Base-by-base conservation (phyloP, 176 grass and related monocot species). In the Phragmites australis region DNA sequence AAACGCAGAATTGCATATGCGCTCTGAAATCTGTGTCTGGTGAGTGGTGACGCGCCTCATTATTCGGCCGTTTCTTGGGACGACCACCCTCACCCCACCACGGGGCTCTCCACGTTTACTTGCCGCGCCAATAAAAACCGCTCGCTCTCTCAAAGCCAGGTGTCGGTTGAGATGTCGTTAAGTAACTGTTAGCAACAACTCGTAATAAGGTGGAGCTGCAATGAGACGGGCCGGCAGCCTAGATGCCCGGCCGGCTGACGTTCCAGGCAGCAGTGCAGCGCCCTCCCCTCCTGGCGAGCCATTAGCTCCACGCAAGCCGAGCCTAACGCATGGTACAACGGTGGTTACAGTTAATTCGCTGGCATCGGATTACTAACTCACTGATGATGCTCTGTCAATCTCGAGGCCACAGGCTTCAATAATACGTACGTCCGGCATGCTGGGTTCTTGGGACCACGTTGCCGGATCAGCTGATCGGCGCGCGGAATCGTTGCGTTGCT, bases 11-110 rank as follows among this genome's bases (percentile, higher is more conserved):
- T 5, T 79, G 81, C 87, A 84, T 89, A 89, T 85, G 87, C 87
- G 81, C 87, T 85, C 87, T 81, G 87, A 25, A 54, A 89, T 85
- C 82, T 89, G 43, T 80, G 56, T 85, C 76, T 80, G 76, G 56
- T 72, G 83, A 80, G 49, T 23, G 8, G 8, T n/a, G n/a, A n/a
- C 68, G 68, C 45, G n/a, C 69, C 18, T 70, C 50, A 46, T 59
- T 70, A 80, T 77, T 65, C 61, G n/a, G 52, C 23, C 73, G 26
- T 72, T 72, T 14, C 70, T 72, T 46, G 29, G 70, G 47, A 52
- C 47, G 48, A 2, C 18, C 49, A 0, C 70, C 30, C 31, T 47
- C 34, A 2, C 60, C 60, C 27, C 43, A 21, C 43, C 75, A 15
- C n/a, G n/a, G n/a, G n/a, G n/a, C n/a, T n/a, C n/a, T n/a, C 15